Conservation (phyloP, 371 early-diverging fungal genomes). For the Nematocida major region DNA sequence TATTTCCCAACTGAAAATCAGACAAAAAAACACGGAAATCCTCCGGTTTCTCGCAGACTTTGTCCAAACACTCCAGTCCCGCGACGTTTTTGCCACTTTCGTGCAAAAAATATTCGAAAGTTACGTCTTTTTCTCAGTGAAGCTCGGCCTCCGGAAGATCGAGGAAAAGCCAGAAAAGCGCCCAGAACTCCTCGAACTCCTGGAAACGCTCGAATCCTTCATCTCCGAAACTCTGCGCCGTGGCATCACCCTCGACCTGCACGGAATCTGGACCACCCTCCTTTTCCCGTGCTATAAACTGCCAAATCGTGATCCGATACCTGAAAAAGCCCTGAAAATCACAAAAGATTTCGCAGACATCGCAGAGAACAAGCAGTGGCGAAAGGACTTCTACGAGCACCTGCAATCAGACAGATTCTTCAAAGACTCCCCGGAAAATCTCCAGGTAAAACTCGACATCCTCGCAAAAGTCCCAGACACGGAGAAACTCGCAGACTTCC, state of each 20-base stretch:
- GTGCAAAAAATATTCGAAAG: constrained; percentile 1
- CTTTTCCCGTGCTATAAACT: constrained; percentile 23
- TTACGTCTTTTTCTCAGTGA: background rate
- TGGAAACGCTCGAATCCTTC: background rate
- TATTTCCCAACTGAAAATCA: constrained; percentile 9
- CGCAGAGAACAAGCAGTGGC: constrained; percentile 38
- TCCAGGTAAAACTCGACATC: constrained; percentile 40
- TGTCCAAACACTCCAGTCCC: background rate
- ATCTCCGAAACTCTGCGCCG: background rate
- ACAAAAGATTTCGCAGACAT: background rate
- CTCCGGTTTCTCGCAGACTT: constrained; percentile 8
- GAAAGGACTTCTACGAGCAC: constrained; percentile 49
- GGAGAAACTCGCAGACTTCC: constrained; percentile 44
- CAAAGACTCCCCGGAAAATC: constrained; percentile 44
- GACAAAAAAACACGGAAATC: background rate
- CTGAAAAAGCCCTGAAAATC: background rate
- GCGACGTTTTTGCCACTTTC: background rate
- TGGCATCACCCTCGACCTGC: background rate
- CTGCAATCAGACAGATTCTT: constrained; percentile 52
- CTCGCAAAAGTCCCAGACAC: constrained; percentile 26
- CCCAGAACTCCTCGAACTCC: background rate
- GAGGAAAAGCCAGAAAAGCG: background rate
- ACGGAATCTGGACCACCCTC: constrained; percentile 12
- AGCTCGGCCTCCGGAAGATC: background rate
- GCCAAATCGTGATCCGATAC: background rate